These are phyloP conservation scores for Coriolopsis trogii DNA, from an alignment of 1,284 basidiomycete genomes.

Conservation along the genomic window DNA sequence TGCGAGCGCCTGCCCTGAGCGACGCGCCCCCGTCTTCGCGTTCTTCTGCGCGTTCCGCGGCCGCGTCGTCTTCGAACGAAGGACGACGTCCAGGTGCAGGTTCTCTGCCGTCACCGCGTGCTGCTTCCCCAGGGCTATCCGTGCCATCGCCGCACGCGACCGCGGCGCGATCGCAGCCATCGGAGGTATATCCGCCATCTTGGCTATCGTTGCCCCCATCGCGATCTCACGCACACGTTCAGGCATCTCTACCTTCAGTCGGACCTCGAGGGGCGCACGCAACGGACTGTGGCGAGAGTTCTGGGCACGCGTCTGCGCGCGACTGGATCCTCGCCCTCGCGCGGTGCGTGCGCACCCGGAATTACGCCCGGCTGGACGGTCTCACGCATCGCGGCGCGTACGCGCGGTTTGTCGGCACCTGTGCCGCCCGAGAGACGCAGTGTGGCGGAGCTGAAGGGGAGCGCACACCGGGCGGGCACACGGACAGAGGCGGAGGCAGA, in stretches of 20 bases:
- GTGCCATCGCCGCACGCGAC: no score
- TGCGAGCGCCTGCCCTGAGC: conserved; percentile 5
- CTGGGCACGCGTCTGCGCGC: conserved; percentile 22
- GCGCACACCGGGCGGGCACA: neutral
- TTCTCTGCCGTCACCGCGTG: no score
- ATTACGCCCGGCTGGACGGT: conserved; percentile 53
- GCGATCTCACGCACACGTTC: no score
- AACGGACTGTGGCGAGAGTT: no score
- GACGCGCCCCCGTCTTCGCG: conserved; percentile 23
- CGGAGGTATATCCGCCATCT: no score
- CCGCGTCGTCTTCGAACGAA: neutral
- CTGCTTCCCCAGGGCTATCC: no score
- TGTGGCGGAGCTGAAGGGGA: no score
- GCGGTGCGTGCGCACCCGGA: conserved; percentile 47
- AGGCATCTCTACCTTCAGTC: no score
- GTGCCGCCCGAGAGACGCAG: no score
- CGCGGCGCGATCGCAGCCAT: no score
- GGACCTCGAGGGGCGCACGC: no score
- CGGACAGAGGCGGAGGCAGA: neutral
- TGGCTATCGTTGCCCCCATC: no score
- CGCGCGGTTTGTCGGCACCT: conserved; percentile 7
- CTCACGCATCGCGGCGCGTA: conserved; percentile 37
- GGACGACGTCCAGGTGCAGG: neutral
- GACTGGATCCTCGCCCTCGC: conserved; percentile 54
- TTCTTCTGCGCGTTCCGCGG: neutral